These are phyloP conservation scores for Fusarium aywerte DNA, from an alignment of 2,329 filamentous ascomycete species.

Conservation along the genomic window DNA sequence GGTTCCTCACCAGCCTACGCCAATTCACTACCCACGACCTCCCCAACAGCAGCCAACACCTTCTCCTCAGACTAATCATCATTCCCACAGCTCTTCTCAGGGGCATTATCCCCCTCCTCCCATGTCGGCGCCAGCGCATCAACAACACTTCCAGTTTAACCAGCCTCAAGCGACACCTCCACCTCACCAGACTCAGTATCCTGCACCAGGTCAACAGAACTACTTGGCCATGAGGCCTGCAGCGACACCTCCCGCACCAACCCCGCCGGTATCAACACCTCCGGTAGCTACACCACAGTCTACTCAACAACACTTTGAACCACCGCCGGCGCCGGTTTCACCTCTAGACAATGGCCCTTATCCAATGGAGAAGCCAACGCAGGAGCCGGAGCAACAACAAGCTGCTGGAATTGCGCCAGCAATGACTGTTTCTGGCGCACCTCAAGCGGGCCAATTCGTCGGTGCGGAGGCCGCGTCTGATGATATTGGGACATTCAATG, in stretches of 20 bases:
- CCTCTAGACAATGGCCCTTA: slow-evolving; percentile 40
- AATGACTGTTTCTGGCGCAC: slow-evolving; percentile 54
- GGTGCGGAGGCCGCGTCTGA: slow-evolving; percentile 74
- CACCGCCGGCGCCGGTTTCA: slow-evolving; percentile 42
- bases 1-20: slow-evolving; percentile 33
- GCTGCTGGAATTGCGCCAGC: slow-evolving; percentile 43
- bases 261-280: slow-evolving; percentile 44
- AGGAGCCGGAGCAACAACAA: slow-evolving; percentile 29
- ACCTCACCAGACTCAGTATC: slow-evolving; percentile 41
- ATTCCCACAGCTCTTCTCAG: slow-evolving; percentile 34
- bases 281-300: slow-evolving; percentile 41
- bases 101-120: slow-evolving; percentile 42
- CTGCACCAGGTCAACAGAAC: slow-evolving; percentile 36
- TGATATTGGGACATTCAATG: slow-evolving; percentile 96
- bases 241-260: slow-evolving; percentile 40
- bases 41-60: slow-evolving; percentile 43
- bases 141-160: slow-evolving; percentile 42
- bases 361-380: slow-evolving; percentile 47
- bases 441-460: slow-evolving; percentile 66
- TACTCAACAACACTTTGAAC: slow-evolving; percentile 43
- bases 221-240: slow-evolving; percentile 34
- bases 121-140: slow-evolving; percentile 36
- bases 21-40: slow-evolving; percentile 37
- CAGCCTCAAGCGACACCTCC: slow-evolving; percentile 42
- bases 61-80: slow-evolving; percentile 40